Percentiles rank a stretch among this genome's conserved stretches.
Evolutionary conservation across 495 filamentous ascomycete species (phyloP).

Genomic region (Xylaria curta): DNA sequence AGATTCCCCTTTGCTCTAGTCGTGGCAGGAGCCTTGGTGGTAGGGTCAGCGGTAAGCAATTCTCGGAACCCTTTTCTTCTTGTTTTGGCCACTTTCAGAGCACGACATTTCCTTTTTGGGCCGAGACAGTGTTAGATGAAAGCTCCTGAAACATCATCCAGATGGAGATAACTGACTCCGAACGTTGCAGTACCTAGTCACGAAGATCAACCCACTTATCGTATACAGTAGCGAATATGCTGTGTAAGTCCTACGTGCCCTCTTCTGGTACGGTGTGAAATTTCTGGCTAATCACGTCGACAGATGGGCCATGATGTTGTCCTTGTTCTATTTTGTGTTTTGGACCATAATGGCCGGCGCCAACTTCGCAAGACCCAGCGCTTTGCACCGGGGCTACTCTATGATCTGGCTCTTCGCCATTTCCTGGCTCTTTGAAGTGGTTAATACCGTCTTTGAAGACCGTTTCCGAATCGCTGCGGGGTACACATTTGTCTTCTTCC

Average conservation of each 20-base stretch:
- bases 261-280: background rate
- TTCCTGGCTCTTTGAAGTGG: slow-evolving; percentile 74
- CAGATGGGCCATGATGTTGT: slow-evolving; percentile 83
- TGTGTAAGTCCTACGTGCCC: slow-evolving; percentile 56
- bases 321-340: slow-evolving; percentile 76
- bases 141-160: too few species aligned
- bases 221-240: slow-evolving; percentile 85
- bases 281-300: slow-evolving; percentile 32
- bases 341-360: slow-evolving; percentile 88
- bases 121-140: too few species aligned
- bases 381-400: slow-evolving; percentile 80
- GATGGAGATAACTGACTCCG: too few species aligned
- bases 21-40: slow-evolving; percentile 68
- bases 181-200: slow-evolving; percentile 78
- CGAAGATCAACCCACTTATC: slow-evolving; percentile 85
- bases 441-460: slow-evolving; percentile 74
- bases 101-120: too few species aligned
- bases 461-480: slow-evolving; percentile 72
- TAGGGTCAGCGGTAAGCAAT: slow-evolving; percentile 78
- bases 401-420: slow-evolving; percentile 82
- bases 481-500: slow-evolving; percentile 85
- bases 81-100: too few species aligned
- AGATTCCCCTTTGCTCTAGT: slow-evolving; percentile 80
- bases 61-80: too few species aligned
- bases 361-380: slow-evolving; percentile 83